These are phyloP conservation scores for Terfezia claveryi DNA, from an alignment of 495 filamentous ascomycete genomes.

Conservation along the genomic window DNA sequence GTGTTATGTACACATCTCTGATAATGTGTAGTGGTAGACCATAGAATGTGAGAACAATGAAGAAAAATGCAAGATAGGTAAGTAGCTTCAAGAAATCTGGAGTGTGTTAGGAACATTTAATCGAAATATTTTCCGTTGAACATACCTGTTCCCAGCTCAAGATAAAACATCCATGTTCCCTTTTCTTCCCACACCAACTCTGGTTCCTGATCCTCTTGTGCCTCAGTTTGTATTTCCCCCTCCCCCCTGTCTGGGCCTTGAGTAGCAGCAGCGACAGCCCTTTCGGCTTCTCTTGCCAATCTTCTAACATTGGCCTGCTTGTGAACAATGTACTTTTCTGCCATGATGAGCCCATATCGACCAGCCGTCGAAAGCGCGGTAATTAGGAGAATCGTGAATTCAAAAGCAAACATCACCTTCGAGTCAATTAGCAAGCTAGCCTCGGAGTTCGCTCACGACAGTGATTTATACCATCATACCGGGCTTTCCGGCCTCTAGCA, in stretches of 20 bases:
- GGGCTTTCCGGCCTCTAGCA: constrained; percentile 63
- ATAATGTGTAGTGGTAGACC: constrained; percentile 92
- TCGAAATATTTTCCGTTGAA: constrained; percentile 4
- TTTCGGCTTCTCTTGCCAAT: constrained; percentile 36
- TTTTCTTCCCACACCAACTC: constrained; percentile 94
- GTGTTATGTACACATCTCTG: constrained; percentile 80
- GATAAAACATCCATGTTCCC: constrained; percentile 72
- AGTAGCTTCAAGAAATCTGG: constrained; percentile 52
- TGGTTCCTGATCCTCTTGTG: constrained; percentile 53
- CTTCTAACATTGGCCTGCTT: constrained; percentile 42
- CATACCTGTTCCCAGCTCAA: constrained; percentile 63
- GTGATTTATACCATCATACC: constrained; percentile 60
- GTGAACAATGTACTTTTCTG: constrained; percentile 47
- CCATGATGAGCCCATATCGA: constrained; percentile 58
- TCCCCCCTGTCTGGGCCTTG: constrained; percentile 25
- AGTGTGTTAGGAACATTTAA: constrained; percentile 7
- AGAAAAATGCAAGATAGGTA: constrained; percentile 80
- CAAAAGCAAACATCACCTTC: constrained; percentile 80
- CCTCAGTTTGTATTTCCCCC: neutral
- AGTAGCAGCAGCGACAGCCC: constrained; percentile 33
- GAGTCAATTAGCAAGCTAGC: neutral
- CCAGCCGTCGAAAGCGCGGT: constrained; percentile 55
- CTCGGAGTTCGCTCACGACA: neutral
- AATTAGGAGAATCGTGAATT: constrained; percentile 71
- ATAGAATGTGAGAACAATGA: constrained; percentile 78